Percentiles rank a stretch among this genome's conserved stretches.
These are phyloP conservation scores for Fusarium anguioides DNA, from an alignment of 2,329 filamentous ascomycete genomes.

Conservation along the genomic window DNA sequence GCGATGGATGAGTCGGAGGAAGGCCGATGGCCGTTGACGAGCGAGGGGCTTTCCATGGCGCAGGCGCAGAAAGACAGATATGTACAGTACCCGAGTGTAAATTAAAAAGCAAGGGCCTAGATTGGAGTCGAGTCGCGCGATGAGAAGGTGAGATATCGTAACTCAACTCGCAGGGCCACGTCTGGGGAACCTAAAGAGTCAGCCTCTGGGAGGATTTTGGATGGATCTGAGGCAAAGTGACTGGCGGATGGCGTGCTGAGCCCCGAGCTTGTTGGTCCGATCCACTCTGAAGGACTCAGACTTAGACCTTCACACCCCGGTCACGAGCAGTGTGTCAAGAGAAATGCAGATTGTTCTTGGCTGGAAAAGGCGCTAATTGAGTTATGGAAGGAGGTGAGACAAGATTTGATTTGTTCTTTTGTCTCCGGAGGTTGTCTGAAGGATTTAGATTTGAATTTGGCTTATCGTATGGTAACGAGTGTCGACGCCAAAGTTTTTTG, in stretches of 20 bases:
- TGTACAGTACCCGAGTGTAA: slow-evolving; percentile 1
- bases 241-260: slow-evolving; percentile 46
- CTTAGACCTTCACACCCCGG: too few species aligned
- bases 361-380: slow-evolving; percentile 26
- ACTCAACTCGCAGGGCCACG: slow-evolving; percentile 37
- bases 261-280: slow-evolving; percentile 35
- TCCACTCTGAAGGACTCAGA: slow-evolving; percentile 36
- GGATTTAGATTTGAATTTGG: slow-evolving; percentile 6
- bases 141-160: slow-evolving; percentile 47
- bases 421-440: slow-evolving; percentile 10
- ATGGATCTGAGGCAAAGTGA: slow-evolving; percentile 42
- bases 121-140: slow-evolving; percentile 45
- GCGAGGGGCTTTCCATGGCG: slow-evolving; percentile 43
- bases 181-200: slow-evolving; percentile 42
- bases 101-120: slow-evolving; percentile 30
- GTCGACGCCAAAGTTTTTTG: slow-evolving; percentile 12
- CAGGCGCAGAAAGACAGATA: slow-evolving; percentile 14
- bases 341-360: slow-evolving; percentile 23
- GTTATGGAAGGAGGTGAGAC: slow-evolving; percentile 21
- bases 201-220: slow-evolving; percentile 27
- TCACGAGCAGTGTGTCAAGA: slow-evolving; percentile 24
- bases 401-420: slow-evolving; percentile 23
- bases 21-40: slow-evolving; percentile 44
- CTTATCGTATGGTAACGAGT: slow-evolving; percentile 13
- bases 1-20: slow-evolving; percentile 33